A percentile compares a stretch with the other conserved stretches of the same genome.
Conservation (phyloP, 2,329 filamentous ascomycete genomes). For the Fusarium miscanthi region DNA sequence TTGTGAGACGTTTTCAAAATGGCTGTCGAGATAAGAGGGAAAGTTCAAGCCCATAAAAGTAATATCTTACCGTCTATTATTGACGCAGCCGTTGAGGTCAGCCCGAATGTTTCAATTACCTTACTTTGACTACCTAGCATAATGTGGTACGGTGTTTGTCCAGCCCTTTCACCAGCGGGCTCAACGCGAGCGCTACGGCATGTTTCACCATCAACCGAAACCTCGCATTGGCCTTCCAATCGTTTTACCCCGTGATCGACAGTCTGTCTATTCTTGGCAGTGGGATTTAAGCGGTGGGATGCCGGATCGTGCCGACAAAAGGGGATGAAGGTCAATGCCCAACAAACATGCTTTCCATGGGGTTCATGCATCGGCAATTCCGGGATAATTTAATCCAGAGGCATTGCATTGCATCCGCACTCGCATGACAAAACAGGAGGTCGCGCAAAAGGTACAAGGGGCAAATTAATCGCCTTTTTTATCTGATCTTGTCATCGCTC, state of each 20-base stretch:
- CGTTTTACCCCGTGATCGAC: background rate
- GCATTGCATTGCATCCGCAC: background rate
- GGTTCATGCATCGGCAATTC: background rate
- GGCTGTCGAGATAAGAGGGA: fast-evolving
- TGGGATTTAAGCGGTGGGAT: background rate
- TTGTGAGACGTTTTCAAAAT: too few relatives aligned
- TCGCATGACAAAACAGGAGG: background rate
- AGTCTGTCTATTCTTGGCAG: background rate
- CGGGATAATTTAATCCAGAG: background rate
- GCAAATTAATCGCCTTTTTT: background rate
- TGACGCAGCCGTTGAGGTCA: background rate
- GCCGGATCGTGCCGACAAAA: background rate
- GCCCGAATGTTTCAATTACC: background rate
- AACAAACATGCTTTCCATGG: background rate
- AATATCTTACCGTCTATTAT: fast-evolving
- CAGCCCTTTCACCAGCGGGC: background rate
- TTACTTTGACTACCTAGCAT: background rate
- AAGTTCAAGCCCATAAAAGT: background rate
- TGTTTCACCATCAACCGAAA: background rate
- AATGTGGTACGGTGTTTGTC: fast-evolving
- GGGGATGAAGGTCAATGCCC: background rate
- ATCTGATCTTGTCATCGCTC: background rate
- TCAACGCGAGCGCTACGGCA: background rate
- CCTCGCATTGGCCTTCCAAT: background rate
- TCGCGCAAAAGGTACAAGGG: background rate